phyloP scores from a whole-genome alignment of 2,329 filamentous ascomycete genomes.

The Chaetothyriales sp. region DNA sequence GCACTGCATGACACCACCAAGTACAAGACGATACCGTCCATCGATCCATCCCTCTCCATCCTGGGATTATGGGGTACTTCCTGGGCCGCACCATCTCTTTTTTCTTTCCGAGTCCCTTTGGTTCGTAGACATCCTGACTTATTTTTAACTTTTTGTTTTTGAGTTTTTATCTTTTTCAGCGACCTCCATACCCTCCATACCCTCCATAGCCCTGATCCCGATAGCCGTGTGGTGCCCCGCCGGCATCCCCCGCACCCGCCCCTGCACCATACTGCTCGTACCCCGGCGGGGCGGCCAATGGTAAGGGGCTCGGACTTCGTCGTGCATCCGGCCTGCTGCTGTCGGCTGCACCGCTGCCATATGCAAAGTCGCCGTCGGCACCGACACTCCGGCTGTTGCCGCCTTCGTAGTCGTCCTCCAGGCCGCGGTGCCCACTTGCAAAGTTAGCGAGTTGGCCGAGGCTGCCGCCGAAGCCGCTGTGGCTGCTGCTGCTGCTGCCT shows the following conservation, averaged over 20 bases:
- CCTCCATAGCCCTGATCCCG: neutral
- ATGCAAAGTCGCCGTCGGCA: neutral
- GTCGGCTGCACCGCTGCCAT: neutral
- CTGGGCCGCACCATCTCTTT: neutral
- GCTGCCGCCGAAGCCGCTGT: slow-evolving; percentile 4
- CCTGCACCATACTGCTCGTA: slow-evolving; percentile 11
- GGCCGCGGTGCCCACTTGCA: neutral
- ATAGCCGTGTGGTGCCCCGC: neutral
- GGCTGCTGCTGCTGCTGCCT: slow-evolving; percentile 6
- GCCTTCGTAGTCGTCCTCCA: neutral
- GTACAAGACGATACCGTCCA: too few species aligned
- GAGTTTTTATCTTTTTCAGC: neutral
- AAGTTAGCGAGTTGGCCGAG: neutral
- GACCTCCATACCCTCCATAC: neutral
- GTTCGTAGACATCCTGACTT: neutral
- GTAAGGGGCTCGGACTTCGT: slow-evolving; percentile 10
- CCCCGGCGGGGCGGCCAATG: slow-evolving; percentile 9
- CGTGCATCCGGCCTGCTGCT: slow-evolving; percentile 1
- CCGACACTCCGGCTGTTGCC: neutral
- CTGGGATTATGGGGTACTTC: too few species aligned
- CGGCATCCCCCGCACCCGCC: neutral
- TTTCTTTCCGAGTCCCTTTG: neutral
- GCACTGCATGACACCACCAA: too few species aligned
- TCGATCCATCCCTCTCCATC: too few species aligned
- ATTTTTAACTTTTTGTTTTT: neutral